Evolutionary conservation across 495 filamentous ascomycete species (phyloP).

Genomic region (Cairneyella variabilis): DNA sequence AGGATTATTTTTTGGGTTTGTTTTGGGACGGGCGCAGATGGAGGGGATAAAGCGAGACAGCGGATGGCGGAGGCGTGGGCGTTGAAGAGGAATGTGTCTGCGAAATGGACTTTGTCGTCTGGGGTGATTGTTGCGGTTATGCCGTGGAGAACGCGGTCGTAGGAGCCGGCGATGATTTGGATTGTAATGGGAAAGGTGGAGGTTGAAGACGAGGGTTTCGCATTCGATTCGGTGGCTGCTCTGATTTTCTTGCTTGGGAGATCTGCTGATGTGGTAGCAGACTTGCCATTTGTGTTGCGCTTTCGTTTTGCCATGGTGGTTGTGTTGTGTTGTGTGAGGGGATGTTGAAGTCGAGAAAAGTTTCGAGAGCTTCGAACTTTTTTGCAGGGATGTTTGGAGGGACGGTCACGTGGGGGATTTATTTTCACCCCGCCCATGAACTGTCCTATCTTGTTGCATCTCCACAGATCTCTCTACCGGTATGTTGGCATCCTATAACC

Average conservation of each 20-base stretch:
- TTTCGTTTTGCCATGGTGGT: conserved; percentile 72
- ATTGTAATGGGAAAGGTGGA: conserved; percentile 56
- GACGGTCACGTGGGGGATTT: too few relatives aligned
- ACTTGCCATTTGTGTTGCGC: conserved; percentile 36
- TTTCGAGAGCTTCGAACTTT: not conserved
- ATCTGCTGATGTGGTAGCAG: conserved; percentile 18
- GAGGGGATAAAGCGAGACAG: conserved; percentile 81
- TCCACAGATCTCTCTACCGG: too few relatives aligned
- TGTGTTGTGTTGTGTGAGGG: not conserved
- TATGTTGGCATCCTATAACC: too few relatives aligned
- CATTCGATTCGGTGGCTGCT: conserved; percentile 21
- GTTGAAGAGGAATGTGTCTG: conserved; percentile 94
- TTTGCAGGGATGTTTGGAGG: conserved; percentile 4
- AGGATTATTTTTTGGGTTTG: conserved; percentile 71
- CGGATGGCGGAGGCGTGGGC: conserved; percentile 88
- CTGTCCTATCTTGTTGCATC: too few relatives aligned
- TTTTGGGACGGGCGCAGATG: conserved; percentile 54
- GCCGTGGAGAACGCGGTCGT: conserved; percentile 91
- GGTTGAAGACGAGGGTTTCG: too few relatives aligned
- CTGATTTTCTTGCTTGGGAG: conserved; percentile 39
- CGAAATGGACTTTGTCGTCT: conserved; percentile 57
- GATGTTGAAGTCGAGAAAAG: not conserved
- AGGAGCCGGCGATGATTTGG: conserved; percentile 90
- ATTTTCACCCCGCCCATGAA: too few relatives aligned
- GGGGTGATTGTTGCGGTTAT: conserved; percentile 68